Evolutionary conservation across 805 yeast species (phyloP).

Genomic region (Lipomyces kockii): DNA sequence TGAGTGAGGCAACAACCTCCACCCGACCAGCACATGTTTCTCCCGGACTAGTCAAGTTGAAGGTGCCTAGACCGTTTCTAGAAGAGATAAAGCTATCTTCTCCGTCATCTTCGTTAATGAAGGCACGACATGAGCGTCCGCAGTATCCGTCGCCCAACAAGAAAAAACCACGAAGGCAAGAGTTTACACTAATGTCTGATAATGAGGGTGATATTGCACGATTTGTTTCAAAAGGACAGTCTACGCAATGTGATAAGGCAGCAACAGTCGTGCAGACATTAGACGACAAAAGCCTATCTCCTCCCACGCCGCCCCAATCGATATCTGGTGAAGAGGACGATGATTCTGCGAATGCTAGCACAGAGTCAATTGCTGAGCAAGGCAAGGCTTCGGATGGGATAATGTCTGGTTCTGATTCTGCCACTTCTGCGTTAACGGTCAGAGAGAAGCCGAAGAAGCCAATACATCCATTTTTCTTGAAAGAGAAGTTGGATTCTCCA

Average conservation of each 20-base stretch:
- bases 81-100: not conserved
- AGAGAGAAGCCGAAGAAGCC: not conserved
- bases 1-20: not conserved
- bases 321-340: conserved; percentile 5
- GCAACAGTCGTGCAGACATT: not conserved
- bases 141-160: not conserved
- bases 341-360: not conserved
- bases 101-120: not conserved
- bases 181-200: not conserved
- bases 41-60: conserved; percentile 8
- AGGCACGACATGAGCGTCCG: not conserved
- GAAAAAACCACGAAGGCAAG: not conserved
- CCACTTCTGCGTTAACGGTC: not conserved
- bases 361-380: not conserved
- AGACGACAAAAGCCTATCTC: conserved; percentile 12
- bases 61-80: not conserved
- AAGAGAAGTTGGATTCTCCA: not conserved
- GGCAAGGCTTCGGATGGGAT: not conserved
- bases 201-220: not conserved
- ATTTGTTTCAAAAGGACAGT: not conserved
- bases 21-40: not conserved
- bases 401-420: not conserved
- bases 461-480: conserved; percentile 27
- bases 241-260: not conserved
- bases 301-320: conserved; percentile 30